Conservation (phyloP, 2,329 filamentous ascomycete species). For the Fusarium clavum region DNA sequence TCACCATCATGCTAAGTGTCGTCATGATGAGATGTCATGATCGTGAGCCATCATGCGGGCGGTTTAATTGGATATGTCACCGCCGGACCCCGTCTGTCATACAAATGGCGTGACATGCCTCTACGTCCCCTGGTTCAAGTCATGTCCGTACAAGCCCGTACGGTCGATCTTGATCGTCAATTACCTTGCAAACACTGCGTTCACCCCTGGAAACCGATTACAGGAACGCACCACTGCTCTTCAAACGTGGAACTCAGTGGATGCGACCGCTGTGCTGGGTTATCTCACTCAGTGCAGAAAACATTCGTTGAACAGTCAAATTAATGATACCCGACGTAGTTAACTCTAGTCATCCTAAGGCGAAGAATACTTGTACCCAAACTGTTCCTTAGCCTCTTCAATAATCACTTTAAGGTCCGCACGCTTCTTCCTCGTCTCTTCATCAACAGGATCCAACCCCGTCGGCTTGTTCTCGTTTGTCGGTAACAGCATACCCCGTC, state of each 20-base stretch:
- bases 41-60: constrained; percentile 21
- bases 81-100: neutral
- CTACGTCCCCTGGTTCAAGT: neutral
- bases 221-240: neutral
- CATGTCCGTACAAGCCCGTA: neutral
- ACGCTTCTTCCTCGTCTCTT: constrained; percentile 34
- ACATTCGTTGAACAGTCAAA: neutral
- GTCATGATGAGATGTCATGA: constrained; percentile 35
- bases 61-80: constrained; percentile 7
- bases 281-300: neutral
- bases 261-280: neutral
- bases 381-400: constrained; percentile 58
- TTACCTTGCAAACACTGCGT: too few relatives aligned
- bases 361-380: constrained; percentile 60
- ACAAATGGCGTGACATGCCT: neutral
- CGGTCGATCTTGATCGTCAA: neutral
- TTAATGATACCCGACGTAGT: neutral
- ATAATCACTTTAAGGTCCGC: constrained; percentile 50
- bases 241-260: neutral
- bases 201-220: neutral
- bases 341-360: constrained; percentile 46
- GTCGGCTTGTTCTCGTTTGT: constrained; percentile 50
- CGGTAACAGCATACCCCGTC: constrained; percentile 79
- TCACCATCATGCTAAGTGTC: constrained; percentile 16
- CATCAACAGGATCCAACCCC: constrained; percentile 36